Evolutionary conservation across 169 alveolate genomes (phyloP), one percentile per base, ranked within the genome.

Genomic region (Plasmodium malariae): DNA sequence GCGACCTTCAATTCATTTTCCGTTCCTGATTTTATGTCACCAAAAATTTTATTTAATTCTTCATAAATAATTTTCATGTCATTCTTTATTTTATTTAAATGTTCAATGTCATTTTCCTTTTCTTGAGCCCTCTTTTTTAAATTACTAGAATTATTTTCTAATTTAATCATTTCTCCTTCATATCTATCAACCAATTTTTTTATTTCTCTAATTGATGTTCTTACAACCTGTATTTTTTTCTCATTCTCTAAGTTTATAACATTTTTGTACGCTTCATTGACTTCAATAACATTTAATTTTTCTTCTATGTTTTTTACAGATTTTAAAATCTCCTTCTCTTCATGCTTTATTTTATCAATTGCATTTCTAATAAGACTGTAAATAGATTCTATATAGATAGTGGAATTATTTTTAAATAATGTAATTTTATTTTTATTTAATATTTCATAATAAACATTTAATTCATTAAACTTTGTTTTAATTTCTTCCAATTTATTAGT

Each of bases 21-120:
- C 40, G 74, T 34, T 32, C 19, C 24, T 65, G 32, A 24, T 19
- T 65, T 65, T 30, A 65, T 3, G 26, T 65, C 59, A 3, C 40
- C 74, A 19, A 51, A n/a, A 30, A 65, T 65, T 11, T 65, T 65
- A 14, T 65, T 65, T 17, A 65, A 1, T 7, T 65, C 14, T 65
- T 65, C 74, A 34, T 65, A 65, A 36, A 65, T 65, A 14, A 30
- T 48, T 48, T 3, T 65, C 74, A 65, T 65, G 26, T 65, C 30
- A 34, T 51, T 24, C 74, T 65, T 65, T 7, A 11, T 36, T 24
- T 65, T 34, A 65, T 28, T 34, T 34, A 65, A 21, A 11, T 36
- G 14, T 14, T 28, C 74, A 36, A 65, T 36, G 24, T 65, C 74
- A 19, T 65, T 65, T 9, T 65, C 74, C 24, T 65, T 65, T 65